A percentile compares a stretch with the other conserved stretches of the same genome.
Evolutionary conservation across 2,329 filamentous ascomycete genomes (phyloP).

Genomic region (Lasiodiplodia citricola): DNA sequence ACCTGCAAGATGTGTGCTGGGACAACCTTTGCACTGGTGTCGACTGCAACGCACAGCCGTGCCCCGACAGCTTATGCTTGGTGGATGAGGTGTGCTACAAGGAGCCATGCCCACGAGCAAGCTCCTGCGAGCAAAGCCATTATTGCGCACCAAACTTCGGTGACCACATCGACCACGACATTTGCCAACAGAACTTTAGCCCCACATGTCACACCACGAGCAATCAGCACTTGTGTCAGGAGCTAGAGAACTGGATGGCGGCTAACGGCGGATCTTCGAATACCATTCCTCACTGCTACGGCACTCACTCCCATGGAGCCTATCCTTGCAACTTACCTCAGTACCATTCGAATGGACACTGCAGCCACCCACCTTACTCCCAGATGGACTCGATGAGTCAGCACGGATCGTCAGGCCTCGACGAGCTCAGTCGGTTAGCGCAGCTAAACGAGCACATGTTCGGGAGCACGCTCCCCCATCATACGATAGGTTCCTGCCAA

Average conservation of each 20-base stretch:
- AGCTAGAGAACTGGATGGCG: conserved; percentile 9
- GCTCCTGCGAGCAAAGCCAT: conserved; percentile 16
- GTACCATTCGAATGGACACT: conserved; percentile 9
- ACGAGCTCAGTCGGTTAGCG: conserved; percentile 19
- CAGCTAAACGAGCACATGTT: conserved; percentile 16
- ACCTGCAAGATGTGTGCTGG: conserved; percentile 27
- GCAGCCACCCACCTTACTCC: background rate
- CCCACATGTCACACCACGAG: conserved; percentile 9
- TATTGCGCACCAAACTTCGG: background rate
- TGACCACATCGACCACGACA: conserved; percentile 5
- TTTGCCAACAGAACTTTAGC: background rate
- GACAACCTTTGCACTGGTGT: conserved; percentile 39
- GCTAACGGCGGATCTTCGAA: background rate
- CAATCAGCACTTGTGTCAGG: conserved; percentile 9
- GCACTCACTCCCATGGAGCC: background rate
- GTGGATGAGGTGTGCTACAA: conserved; percentile 35
- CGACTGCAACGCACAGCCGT: conserved; percentile 41
- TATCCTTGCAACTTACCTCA: conserved; percentile 12
- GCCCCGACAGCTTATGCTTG: conserved; percentile 40
- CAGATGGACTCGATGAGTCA: conserved; percentile 7
- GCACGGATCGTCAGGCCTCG: conserved; percentile 17
- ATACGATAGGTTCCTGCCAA: background rate
- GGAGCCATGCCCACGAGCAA: conserved; percentile 19
- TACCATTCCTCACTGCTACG: conserved; percentile 2
- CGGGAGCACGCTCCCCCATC: background rate